phyloP scores from a whole-genome alignment of 305 asterid genomes.

The Fraxinus sp. region DNA sequence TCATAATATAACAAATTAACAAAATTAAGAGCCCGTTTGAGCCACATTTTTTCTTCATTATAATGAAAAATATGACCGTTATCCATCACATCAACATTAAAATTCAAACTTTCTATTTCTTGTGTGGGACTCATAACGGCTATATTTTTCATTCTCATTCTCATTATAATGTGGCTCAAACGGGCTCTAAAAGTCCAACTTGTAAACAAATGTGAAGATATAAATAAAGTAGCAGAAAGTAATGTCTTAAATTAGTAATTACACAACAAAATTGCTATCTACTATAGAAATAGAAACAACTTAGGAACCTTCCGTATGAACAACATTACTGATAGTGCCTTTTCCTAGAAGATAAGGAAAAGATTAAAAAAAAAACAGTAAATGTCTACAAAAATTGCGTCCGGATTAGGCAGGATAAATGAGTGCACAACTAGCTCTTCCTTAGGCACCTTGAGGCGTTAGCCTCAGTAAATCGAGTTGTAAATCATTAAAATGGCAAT shows the following conservation, averaged over 20 bases:
- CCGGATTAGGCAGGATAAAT: neutral
- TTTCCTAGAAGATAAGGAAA: neutral
- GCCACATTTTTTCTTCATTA: no score
- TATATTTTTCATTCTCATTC: no score
- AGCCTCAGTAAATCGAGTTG: neutral
- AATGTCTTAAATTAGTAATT: neutral
- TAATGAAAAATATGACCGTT: no score
- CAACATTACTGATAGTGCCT: neutral
- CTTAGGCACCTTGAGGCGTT: neutral
- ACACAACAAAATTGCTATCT: neutral
- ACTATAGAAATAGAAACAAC: neutral
- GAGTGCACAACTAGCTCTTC: neutral
- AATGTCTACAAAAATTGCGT: neutral
- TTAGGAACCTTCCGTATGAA: neutral
- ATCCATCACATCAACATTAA: no score
- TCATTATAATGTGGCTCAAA: no score
- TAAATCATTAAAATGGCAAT: neutral
- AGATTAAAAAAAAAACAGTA: neutral
- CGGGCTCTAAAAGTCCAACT: neutral
- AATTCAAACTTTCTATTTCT: no score
- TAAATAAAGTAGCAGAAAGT: neutral
- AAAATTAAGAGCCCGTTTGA: neutral
- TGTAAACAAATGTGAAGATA: neutral
- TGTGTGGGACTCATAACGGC: no score
- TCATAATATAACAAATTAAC: neutral